phyloP scores from a whole-genome alignment of 1,284 basidiomycete genomes.

The Trichosporon sp. region DNA sequence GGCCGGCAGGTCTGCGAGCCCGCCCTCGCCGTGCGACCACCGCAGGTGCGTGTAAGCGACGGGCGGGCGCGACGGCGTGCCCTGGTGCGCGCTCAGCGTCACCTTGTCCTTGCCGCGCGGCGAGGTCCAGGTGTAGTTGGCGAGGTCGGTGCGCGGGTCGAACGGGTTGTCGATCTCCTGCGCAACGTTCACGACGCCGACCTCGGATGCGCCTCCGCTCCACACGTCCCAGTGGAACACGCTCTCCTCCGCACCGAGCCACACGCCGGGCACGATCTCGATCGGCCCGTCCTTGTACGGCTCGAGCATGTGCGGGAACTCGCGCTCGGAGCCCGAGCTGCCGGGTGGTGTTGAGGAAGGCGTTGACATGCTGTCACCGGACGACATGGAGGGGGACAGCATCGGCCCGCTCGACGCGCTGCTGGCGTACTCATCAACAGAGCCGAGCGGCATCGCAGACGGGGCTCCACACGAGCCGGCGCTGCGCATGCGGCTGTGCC shows the following conservation, averaged over 20 bases:
- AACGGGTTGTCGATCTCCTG: conserved; percentile 84
- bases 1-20: conserved; percentile 61
- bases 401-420: conserved; percentile 5
- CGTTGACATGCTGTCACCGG: conserved; percentile 12
- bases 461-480: conserved; percentile 22
- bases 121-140: conserved; percentile 9
- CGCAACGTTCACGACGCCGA: conserved; percentile 77
- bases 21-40: conserved; percentile 90
- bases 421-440: conserved; percentile 26
- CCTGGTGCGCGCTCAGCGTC: conserved; percentile 20
- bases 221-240: conserved; percentile 54
- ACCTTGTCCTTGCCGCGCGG: conserved; percentile 22
- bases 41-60: conserved; percentile 87
- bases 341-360: conserved; percentile 18
- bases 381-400: conserved; percentile 19
- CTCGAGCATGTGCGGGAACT: conserved; percentile 15
- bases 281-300: conserved; percentile 83
- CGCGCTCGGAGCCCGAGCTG: conserved; percentile 6
- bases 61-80: conserved; percentile 57
- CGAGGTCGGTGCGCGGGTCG: conserved; percentile 44
- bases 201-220: conserved; percentile 15
- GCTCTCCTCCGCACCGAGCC: conserved; percentile 91
- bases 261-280: conserved; percentile 83
- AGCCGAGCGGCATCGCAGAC: conserved; percentile 11
- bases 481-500: conserved; percentile 30